Base-by-base conservation (phyloP, 371 early-diverging fungal species). In the Mucor mucedo region DNA sequence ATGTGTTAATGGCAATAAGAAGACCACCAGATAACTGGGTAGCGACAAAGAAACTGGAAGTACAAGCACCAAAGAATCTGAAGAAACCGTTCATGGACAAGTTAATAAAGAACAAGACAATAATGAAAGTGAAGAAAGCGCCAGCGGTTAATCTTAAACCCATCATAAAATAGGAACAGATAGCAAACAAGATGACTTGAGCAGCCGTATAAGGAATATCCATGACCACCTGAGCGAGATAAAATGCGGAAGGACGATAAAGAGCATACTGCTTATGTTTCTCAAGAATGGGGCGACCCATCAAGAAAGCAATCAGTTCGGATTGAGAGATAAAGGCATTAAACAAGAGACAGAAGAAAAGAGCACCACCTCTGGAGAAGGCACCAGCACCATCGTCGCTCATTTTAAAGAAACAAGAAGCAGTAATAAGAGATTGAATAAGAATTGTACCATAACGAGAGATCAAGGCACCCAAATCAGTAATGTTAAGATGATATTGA, bases 331-430 rank as follows among this genome's bases (percentile, higher is more conserved):
- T 81, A 30, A 89, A 78, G 28, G 87, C 68, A 55, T 83, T 87
- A 71, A 87, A 86, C 42, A 87, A 66, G 14, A 87, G 69, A 39
- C 83, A 73, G 52, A 86, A 85, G 64, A 87, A 89, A n/a, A 89
- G 63, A 39, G 85, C 89, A 77, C 92, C 92, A 55, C 91, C 91
- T 41, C 92, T 84, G 5, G 87, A 84, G 70, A 91, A 91, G 55
- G 88, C 84, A 44, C 91, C 90, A 29, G 68, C 63, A 16, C 80
- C 75, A 58, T 72, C 73, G 1, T 56, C 47, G 7, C 84, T 84
- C 65, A 90, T 72, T 63, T 73, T 67, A 58, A 81, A 86, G 72
- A 90, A 92, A 47, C 87, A 84, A 14, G 89, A 87, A 32, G 91
- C 91, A 64, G 87, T 85, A 60, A 91, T 86, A 29, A 89, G 68